Base-by-base conservation (phyloP, 805 yeast genomes). In the Myxozyma udenii region DNA sequence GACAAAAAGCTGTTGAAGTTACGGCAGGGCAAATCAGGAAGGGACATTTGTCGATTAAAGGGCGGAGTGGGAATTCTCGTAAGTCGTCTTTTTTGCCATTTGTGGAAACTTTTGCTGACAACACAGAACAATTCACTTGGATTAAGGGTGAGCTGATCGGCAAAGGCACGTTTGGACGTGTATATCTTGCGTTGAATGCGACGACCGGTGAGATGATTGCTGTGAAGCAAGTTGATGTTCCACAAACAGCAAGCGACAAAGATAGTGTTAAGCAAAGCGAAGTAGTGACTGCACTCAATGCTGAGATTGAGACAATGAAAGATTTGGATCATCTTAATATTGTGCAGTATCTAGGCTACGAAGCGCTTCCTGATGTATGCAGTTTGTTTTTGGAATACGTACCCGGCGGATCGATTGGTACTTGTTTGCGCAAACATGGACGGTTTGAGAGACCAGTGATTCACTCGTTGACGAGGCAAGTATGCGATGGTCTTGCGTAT, bases 161-260 rank as follows among this genome's bases (percentile, higher is more conserved):
- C 0, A 81, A 87, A 52, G 99, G 99, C 0, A 90, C 97, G 0
- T 93, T 90, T 73, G 99, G 98, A 7, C 83, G 87, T 33, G 99
- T 93, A 1, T 91, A 78, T 64, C 74, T 93, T 50, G 97, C 96
- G 1, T 75, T 93, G 64, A 93, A 93, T 68, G 90, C 89, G 16
- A 93, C 98, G 0, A 88, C 96, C 0, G 98, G 98, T 48, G 99
- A 93, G 64, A 89, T 93, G 95, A 85, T 93, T 72, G 99, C 99
- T 0, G 98, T 93, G 1, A 93, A 93, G 65, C 98, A 93, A 68
- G 96, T 91, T 1, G 83, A 78, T 38, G 83, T 84, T 11, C 83
- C 87, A 0, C 68, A 71, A 48, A 64, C 74, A 30, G 61, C 71
- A 18, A 53, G 67, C 38, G 68, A 61, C 49, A 42, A 53, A 24